Evolutionary conservation across 768 basidiomycete species (phyloP), one percentile per base, ranked within the genome.

Genomic region (Suillus sp.): DNA sequence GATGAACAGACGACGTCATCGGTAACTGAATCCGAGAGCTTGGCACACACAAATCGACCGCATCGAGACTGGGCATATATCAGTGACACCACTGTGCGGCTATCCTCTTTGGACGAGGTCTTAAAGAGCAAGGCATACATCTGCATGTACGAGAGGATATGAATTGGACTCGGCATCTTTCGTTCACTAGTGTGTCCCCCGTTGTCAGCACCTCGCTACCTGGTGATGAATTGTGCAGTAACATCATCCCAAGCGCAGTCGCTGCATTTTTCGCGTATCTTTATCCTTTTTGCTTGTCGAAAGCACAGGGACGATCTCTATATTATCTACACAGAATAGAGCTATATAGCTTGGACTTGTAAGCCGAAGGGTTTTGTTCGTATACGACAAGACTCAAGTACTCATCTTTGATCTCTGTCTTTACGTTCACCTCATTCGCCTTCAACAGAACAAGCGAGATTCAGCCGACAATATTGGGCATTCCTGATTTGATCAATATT

Each of bases 81-180:
- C 75, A 95, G 93, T 68, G 96, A 98, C 71, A 93, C 91, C 3
- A 78, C 85, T 51, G 94, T 98, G n/a, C 82, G 91, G 51, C 78
- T 92, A 53, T 86, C 90, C 11, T 85, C 88, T 48, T 74, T 96
- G 55, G 93, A 95, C 50, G 96, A 97, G 72, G 96, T 97, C 3
- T 79, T 97, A 71, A 90, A 89, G 74, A 88, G 89, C 63, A 96
- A 92, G 74, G 95, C 95, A 40, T 99, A 97, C 75, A 84, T 97
- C 57, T 94, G 94, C 77, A 95, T 96, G 88, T 94, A 93, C 72
- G 92, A 94, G 78, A 83, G 90, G 60, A 79, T 90, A 69, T 88
- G 65, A 75, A 32, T 25, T 45, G 30, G 57, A 40, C 43, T 38
- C 16, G 16, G 10, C 55, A 38, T 40, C 25, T 20, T 57, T 18